Evolutionary conservation across 2,329 filamentous ascomycete species (phyloP).

Genomic region (Pseudogymnoascus sp.): DNA sequence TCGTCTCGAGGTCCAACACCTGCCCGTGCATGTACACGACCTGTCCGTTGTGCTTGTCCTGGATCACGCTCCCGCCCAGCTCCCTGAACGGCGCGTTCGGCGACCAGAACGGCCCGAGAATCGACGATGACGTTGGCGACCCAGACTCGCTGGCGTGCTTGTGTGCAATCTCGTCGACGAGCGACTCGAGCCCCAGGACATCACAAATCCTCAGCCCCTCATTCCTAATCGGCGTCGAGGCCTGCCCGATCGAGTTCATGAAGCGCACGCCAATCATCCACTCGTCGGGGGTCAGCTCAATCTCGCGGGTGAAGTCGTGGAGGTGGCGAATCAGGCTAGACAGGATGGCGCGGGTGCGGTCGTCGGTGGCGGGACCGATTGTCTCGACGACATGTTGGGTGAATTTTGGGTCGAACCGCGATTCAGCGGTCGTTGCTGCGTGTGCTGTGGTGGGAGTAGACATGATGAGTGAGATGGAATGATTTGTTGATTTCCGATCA

Average conservation of each 20-base stretch:
- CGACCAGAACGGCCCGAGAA: slow-evolving; percentile 72
- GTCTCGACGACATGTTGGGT: slow-evolving; percentile 64
- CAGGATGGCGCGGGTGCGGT: slow-evolving; percentile 56
- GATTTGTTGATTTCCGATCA: not conserved
- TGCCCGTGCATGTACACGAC: slow-evolving; percentile 60
- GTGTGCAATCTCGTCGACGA: slow-evolving; percentile 60
- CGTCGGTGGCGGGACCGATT: slow-evolving; percentile 60
- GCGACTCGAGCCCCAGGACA: slow-evolving; percentile 64
- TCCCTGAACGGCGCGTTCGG: slow-evolving; percentile 65
- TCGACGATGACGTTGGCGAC: slow-evolving; percentile 63
- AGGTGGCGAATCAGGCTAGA: slow-evolving; percentile 58
- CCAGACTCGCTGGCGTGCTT: slow-evolving; percentile 52
- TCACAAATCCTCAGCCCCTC: slow-evolving; percentile 67
- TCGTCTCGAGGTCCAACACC: slow-evolving; percentile 55
- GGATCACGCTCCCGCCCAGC: slow-evolving; percentile 57
- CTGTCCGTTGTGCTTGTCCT: slow-evolving; percentile 50
- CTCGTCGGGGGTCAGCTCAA: slow-evolving; percentile 67
- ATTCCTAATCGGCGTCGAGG: slow-evolving; percentile 56
- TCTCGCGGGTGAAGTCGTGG: slow-evolving; percentile 70
- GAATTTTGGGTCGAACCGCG: slow-evolving; percentile 65
- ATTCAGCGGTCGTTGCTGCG: slow-evolving; percentile 24
- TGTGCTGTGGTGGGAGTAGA: slow-evolving; percentile 12
- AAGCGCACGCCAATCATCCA: slow-evolving; percentile 69
- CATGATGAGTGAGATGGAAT: not conserved
- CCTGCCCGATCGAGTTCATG: slow-evolving; percentile 65